Base-by-base conservation (phyloP, 768 basidiomycete species). In the Tulasnella calospora region DNA sequence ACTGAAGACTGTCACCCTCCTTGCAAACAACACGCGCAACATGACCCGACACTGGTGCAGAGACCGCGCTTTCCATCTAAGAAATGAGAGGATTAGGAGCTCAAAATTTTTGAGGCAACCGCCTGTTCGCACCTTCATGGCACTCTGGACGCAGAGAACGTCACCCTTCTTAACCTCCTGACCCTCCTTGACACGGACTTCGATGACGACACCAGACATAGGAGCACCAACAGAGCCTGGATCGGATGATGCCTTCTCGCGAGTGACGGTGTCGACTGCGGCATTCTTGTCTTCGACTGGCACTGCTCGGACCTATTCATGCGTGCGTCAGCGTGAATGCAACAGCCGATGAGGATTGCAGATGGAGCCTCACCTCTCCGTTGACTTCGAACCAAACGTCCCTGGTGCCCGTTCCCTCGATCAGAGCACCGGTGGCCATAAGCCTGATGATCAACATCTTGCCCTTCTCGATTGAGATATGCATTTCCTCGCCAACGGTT, bases 351-450 rank as follows among this genome's bases (percentile, higher is more conserved):
- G 67, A 40, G 41, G 44, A 21, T 9, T 17, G 55, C 36, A 13
- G 15, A 46, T 41, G 33, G 3, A 0, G 33, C 33, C 30, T 7
- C 83, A 93, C 94, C 88, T 97, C 95, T 85, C 96, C 96, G 82
- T 97, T 97, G 79, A 97, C 93, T 87, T 99, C 97, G 83, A 98
- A 97, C 94, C 97, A 98, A 79, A 97, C 95, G 84, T 99, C 96
- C 82, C 97, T 91, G 82, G 94, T 93, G 33, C 96, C 95, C 81
- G 90, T 92, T 47, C 93, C 93, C 84, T 95, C 92, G 74, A 97
- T 92, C 76, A 99, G 93, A 78, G 95, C 94, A 27, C 97, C 96
- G 72, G 96, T 89, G 38, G 98, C 98, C 89, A 99, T 92, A 82
- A 99, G 88, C 82, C 95, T 93, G 84, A 99, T 91, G 84, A 98